Conservation (phyloP, 805 yeast genomes). For the Candida lessepsii region DNA sequence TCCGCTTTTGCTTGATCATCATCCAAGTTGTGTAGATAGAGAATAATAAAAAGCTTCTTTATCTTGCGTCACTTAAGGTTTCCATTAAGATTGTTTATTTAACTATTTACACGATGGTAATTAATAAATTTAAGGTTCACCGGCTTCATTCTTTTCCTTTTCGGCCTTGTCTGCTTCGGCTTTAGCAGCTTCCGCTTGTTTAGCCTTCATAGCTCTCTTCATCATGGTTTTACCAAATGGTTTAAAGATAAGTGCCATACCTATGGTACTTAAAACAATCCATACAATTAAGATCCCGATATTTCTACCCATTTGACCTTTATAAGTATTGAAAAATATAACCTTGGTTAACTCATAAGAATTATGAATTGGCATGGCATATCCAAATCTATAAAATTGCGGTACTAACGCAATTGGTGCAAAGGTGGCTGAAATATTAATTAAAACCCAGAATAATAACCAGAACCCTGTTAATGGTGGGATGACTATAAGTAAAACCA, state of each 20-base stretch:
- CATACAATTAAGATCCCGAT: conserved; percentile 60
- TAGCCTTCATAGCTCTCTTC: conserved; percentile 25
- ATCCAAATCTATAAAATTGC: conserved; percentile 60
- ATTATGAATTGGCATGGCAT: conserved; percentile 68
- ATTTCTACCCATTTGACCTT: conserved; percentile 57
- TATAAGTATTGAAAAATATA: conserved; percentile 54
- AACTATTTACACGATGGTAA: no score
- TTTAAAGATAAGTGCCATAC: conserved; percentile 45
- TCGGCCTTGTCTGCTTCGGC: conserved; percentile 4
- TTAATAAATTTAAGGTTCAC: neutral
- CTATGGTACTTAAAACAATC: conserved; percentile 49
- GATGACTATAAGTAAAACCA: conserved; percentile 47
- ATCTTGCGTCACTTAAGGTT: no score
- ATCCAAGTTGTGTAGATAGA: no score
- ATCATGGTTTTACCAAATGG: conserved; percentile 38
- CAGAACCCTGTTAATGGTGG: conserved; percentile 73
- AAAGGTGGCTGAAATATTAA: conserved; percentile 69
- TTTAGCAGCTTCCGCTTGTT: conserved; percentile 8
- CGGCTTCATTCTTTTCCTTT: conserved; percentile 3
- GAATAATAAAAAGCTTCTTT: no score
- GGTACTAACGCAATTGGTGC: conserved; percentile 60
- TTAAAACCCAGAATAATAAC: conserved; percentile 67
- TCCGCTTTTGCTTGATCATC: no score
- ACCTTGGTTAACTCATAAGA: conserved; percentile 62
- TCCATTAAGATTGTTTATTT: no score